These are phyloP conservation scores for Trichoderma koningiopsis DNA, from an alignment of 2,329 filamentous ascomycete species.

Conservation along the genomic window DNA sequence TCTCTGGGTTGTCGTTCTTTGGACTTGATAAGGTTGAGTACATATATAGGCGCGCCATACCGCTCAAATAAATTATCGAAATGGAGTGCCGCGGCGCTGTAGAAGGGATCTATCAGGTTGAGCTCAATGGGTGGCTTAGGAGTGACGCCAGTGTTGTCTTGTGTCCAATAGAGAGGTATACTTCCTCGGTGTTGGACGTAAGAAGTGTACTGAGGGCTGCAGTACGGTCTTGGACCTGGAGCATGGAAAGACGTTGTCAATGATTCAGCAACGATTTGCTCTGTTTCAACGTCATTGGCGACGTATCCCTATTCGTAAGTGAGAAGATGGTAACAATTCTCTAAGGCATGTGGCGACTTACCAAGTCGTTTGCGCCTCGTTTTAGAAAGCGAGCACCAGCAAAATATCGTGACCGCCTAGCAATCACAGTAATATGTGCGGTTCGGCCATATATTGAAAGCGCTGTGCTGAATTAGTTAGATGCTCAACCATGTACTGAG, in stretches of 20 bases:
- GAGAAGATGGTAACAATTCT: constrained; percentile 3
- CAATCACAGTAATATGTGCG: constrained; percentile 92
- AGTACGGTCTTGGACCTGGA: constrained; percentile 80
- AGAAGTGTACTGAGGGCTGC: constrained; percentile 90
- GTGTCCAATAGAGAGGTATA: constrained; percentile 96
- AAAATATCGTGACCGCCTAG: constrained; percentile 87
- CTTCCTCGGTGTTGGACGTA: constrained; percentile 97
- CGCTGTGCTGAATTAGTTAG: constrained; percentile 42
- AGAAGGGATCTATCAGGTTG: constrained; percentile 95
- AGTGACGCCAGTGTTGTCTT: constrained; percentile 91
- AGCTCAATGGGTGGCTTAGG: constrained; percentile 96
- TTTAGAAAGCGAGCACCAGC: constrained; percentile 94
- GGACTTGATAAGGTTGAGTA: constrained; percentile 87
- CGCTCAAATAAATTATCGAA: constrained; percentile 93
- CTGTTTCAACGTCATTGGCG: constrained; percentile 97
- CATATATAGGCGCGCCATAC: constrained; percentile 90
- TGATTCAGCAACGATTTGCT: constrained; percentile 95
- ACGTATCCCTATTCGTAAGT: constrained; percentile 72
- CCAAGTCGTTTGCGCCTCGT: constrained; percentile 85
- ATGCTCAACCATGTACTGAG: neutral
- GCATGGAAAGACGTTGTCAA: constrained; percentile 94
- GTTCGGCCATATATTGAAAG: constrained; percentile 84
- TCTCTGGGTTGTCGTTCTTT: constrained; percentile 87
- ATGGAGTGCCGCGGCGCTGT: constrained; percentile 86
- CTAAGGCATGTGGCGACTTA: constrained; percentile 33